phyloP scores from a whole-genome alignment of 345 rosid genomes.

The Eucalyptus viminalis region DNA sequence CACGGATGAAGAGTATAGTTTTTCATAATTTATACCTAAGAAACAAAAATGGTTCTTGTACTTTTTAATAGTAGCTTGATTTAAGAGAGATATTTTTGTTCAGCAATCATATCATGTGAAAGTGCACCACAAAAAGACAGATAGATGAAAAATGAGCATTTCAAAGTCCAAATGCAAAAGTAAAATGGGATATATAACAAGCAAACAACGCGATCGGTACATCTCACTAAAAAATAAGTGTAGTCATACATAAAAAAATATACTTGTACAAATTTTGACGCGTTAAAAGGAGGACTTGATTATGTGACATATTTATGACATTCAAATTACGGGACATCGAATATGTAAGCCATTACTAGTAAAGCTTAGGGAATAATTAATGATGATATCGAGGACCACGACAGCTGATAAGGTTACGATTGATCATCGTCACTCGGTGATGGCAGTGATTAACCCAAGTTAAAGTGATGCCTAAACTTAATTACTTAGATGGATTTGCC shows the following conservation, averaged over 20 bases:
- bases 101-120: neutral
- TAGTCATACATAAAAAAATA: neutral
- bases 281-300: neutral
- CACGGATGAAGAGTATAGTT: neutral
- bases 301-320: neutral
- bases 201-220: accelerated
- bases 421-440: neutral
- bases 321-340: neutral
- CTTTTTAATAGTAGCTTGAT: neutral
- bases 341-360: neutral
- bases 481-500: neutral
- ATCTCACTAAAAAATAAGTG: neutral
- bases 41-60: neutral
- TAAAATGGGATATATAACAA: neutral
- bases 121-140: neutral
- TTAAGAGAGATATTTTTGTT: neutral
- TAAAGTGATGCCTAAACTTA: neutral
- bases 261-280: neutral
- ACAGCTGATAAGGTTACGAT: neutral
- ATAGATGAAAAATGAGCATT: accelerated
- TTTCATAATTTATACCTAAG: neutral
- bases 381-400: neutral
- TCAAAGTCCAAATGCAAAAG: neutral
- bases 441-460: neutral
- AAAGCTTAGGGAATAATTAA: neutral